Conservation (phyloP, 257 asterid genomes). For the Perilla frutescens region DNA sequence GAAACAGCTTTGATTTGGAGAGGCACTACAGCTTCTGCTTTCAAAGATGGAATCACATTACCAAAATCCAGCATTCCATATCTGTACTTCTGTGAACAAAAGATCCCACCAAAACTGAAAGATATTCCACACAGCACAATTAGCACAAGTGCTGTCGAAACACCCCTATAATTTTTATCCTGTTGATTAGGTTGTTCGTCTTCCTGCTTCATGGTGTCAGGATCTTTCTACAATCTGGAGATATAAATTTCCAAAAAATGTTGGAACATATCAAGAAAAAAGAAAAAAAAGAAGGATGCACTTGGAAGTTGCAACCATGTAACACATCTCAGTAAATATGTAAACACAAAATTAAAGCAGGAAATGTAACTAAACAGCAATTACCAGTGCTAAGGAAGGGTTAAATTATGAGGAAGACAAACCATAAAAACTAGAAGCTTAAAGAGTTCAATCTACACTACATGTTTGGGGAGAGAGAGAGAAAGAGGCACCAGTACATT, state of each 20-base stretch:
- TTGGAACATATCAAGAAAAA: constrained; percentile 29
- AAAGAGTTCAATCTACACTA: constrained; percentile 14
- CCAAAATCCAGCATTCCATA: constrained; percentile 36
- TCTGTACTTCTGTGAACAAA: constrained; percentile 57
- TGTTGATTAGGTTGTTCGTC: constrained; percentile 53
- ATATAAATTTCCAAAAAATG: neutral
- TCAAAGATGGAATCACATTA: constrained; percentile 44
- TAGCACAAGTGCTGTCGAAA: constrained; percentile 50
- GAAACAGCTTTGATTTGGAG: constrained; percentile 43
- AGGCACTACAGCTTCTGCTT: constrained; percentile 31
- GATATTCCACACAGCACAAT: constrained; percentile 68
- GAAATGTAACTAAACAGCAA: constrained; percentile 23
- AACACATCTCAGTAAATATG: neutral
- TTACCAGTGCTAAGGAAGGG: constrained; percentile 20
- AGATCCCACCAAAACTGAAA: constrained; percentile 68
- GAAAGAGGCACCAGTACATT: constrained; percentile 2
- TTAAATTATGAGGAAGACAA: constrained; percentile 7
- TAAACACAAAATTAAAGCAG: constrained; percentile 24
- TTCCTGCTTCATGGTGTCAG: constrained; percentile 51
- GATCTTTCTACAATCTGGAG: constrained; percentile 39
- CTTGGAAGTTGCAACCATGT: constrained; percentile 5
- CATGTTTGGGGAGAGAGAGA: constrained; percentile 6
- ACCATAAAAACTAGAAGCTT: constrained; percentile 10
- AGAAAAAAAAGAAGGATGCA: constrained; percentile 17
- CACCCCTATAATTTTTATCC: constrained; percentile 44